These are phyloP conservation scores for Penicillium manginii DNA, from an alignment of 495 filamentous ascomycete species.

Conservation along the genomic window DNA sequence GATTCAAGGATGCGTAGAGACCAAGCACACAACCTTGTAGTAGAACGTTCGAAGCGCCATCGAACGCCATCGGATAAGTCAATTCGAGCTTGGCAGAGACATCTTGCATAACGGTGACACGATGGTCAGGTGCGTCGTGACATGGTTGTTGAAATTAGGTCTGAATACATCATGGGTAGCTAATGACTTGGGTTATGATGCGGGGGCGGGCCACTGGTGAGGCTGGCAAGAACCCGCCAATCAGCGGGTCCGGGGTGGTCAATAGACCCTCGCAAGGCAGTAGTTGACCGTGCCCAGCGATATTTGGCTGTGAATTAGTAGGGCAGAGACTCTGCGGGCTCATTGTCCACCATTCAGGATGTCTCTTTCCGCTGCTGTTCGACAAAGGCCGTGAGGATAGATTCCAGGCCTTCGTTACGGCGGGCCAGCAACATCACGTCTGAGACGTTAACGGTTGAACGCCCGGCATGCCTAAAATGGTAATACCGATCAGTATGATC, in stretches of 20 bases:
- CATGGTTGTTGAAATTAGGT: constrained; percentile 7
- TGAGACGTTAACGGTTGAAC: constrained; percentile 76
- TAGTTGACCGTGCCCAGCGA: not conserved
- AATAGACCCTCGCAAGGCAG: not conserved
- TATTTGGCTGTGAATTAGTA: not conserved
- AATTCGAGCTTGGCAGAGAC: not conserved
- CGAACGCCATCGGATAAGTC: not conserved
- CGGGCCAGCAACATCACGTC: constrained; percentile 88
- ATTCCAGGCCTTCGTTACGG: constrained; percentile 80
- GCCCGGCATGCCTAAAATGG: constrained; percentile 70
- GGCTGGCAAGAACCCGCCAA: constrained; percentile 3
- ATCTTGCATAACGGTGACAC: constrained; percentile 8
- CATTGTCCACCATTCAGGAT: constrained; percentile 11
- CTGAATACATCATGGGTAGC: constrained; percentile 19
- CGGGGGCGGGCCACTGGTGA: not conserved
- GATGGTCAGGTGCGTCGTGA: not conserved
- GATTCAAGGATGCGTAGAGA: constrained; percentile 1
- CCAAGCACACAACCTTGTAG: constrained; percentile 4
- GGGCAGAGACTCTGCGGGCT: not conserved
- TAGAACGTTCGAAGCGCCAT: constrained; percentile 10
- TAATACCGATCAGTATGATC: constrained; percentile 16
- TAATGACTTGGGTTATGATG: not conserved
- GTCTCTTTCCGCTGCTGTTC: constrained; percentile 53
- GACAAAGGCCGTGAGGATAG: constrained; percentile 68
- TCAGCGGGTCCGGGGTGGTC: not conserved